Percentiles rank a stretch among this genome's conserved stretches.
Conservation (phyloP, 73 alveolate species). For the Tetrahymena elliotti region DNA sequence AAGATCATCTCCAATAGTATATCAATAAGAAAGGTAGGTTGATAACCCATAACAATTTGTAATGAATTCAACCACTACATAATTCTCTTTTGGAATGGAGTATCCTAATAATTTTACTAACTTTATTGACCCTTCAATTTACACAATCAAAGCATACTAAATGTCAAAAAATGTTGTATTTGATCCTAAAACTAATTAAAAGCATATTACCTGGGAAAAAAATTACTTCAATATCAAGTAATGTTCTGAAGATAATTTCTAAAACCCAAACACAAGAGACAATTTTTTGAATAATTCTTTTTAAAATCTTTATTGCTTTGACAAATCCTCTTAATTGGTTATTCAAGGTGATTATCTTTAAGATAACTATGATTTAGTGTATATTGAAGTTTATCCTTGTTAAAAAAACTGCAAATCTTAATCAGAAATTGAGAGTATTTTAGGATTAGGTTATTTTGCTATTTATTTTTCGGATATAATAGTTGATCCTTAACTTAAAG, state of each 20-base stretch:
- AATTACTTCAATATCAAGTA: not conserved
- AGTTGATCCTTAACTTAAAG: not conserved
- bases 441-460: not conserved
- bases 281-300: no score
- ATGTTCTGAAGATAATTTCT: not conserved
- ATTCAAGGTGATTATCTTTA: not conserved
- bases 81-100: not conserved
- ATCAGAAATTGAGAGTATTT: not conserved
- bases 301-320: not conserved
- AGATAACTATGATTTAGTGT: not conserved
- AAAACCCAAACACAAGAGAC: not conserved
- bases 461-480: not conserved
- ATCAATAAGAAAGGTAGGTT: not conserved
- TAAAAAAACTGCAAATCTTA: not conserved
- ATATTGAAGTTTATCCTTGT: not conserved
- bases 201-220: not conserved
- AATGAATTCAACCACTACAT: not conserved
- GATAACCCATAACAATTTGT: not conserved
- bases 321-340: not conserved
- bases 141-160: not conserved
- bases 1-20: not conserved
- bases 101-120: not conserved
- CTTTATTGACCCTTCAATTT: not conserved
- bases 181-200: not conserved
- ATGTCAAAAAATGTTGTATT: not conserved